A percentile compares a stretch with the other conserved stretches of the same genome.
These are phyloP conservation scores for Protomyces lactucae-debilis DNA, from an alignment of 1,139 yeast genomes.

Conservation along the genomic window DNA sequence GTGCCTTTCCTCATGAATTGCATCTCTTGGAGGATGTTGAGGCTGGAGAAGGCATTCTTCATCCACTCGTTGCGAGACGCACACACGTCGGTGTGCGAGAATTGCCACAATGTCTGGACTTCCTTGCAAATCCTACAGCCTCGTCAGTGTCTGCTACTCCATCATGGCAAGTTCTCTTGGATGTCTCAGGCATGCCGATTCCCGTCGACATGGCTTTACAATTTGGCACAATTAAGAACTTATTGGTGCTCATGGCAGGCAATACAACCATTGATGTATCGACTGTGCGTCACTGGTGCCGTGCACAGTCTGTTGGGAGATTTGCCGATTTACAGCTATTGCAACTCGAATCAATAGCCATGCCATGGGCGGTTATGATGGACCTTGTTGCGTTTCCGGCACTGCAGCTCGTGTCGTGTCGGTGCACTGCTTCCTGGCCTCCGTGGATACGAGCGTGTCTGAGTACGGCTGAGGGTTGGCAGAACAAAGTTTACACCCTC, in stretches of 20 bases:
- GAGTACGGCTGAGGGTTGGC: neutral
- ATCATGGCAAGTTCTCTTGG: constrained; percentile 10
- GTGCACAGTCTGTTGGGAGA: constrained; percentile 9
- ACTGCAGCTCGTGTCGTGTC: neutral
- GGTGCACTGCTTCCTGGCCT: neutral
- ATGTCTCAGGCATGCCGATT: constrained; percentile 6
- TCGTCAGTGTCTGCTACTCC: neutral
- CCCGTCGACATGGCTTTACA: constrained; percentile 10
- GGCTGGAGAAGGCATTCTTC: neutral
- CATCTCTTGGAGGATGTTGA: neutral
- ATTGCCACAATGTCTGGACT: neutral
- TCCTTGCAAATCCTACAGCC: neutral
- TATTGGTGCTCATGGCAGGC: neutral
- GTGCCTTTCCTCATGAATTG: neutral
- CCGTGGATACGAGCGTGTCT: neutral
- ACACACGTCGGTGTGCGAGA: neutral
- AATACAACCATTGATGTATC: neutral
- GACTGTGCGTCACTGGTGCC: constrained; percentile 12
- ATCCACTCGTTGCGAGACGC: neutral
- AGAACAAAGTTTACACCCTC: neutral
- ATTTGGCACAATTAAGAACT: neutral
- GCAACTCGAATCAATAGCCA: neutral
- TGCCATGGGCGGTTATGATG: neutral
- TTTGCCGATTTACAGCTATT: constrained; percentile 1
- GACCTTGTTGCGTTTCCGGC: neutral